Base-by-base conservation (phyloP, 2,329 filamentous ascomycete genomes). In the Epichloe brachyelytri region DNA sequence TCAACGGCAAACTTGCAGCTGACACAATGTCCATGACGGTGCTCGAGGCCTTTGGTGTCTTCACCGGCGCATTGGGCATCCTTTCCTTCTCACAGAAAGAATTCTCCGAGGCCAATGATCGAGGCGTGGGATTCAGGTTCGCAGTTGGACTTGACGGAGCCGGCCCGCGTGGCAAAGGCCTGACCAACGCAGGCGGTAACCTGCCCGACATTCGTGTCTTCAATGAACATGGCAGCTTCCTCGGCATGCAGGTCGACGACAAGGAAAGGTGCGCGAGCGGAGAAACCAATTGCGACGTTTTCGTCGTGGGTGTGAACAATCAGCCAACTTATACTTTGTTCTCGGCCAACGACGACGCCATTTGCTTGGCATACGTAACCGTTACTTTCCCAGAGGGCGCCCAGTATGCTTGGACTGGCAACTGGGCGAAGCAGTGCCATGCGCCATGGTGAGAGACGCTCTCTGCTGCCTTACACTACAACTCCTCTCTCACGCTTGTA, bases 241-340 rank as follows among this genome's bases (percentile, higher is more conserved):
- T 48, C 26, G 46, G 46, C 26, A 26, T 2, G 0, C 5, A 2
- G 4, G 10, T 14, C 15, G 5, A 39, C 3, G 12, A n/a, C 15
- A 3, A n/a, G 11, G 8, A 1, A 11, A 5, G 30, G 2, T 47
- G 46, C 22, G 2, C 7, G 4, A 17, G 19, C 7, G 46, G 46
- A 22, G 2, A n/a, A 4, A 36, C 30, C 30, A 1, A 10, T 11
- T 48, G 46, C 37, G 20, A 40, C 6, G 7, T 2, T 33, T 12
- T 4, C 11, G 1, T 48, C n/a, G 1, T 2, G 2, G 5, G 5
- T 3, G 46, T 40, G n/a, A 1, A 15, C 5, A 0, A 48, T 2
- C 46, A 48, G 36, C 20, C 37, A n/a, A 19, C 22, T 3, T 41
- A 48, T 8, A 40, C 46, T 2, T 10, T 48, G 22, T 40, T 48